These are phyloP conservation scores for Geotrichum candidum DNA, from an alignment of 1,139 yeast genomes.

Conservation along the genomic window DNA sequence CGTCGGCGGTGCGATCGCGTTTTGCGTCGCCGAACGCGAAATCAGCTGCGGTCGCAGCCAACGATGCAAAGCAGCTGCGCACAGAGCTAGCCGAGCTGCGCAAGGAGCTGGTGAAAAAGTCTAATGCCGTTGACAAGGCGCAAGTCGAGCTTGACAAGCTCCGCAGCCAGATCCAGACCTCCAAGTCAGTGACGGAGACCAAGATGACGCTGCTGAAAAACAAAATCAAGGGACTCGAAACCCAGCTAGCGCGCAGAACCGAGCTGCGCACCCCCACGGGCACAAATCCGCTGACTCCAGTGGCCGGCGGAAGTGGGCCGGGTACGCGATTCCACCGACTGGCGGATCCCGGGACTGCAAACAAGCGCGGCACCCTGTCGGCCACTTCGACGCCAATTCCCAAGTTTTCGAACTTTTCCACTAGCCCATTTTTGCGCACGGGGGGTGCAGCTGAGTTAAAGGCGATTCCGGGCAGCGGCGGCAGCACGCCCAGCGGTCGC, in stretches of 20 bases:
- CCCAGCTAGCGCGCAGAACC: not conserved
- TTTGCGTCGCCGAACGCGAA: not conserved
- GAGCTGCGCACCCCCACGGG: not conserved
- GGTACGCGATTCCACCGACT: constrained; percentile 5
- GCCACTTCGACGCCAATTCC: not conserved
- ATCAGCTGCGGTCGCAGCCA: not conserved
- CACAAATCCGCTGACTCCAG: not conserved
- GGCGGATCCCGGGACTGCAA: not conserved
- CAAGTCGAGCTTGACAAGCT: constrained; percentile 20
- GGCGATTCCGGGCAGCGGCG: not conserved
- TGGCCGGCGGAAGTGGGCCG: constrained; percentile 9
- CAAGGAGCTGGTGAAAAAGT: constrained; percentile 19
- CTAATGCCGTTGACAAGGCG: constrained; percentile 20
- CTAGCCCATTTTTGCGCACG: constrained; percentile 3
- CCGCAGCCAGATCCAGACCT: constrained; percentile 19
- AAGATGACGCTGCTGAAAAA: constrained; percentile 20
- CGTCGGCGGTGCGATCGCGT: not conserved
- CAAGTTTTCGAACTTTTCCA: constrained; percentile 2
- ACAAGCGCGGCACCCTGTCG: not conserved
- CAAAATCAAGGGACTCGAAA: constrained; percentile 18
- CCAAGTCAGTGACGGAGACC: constrained; percentile 22
- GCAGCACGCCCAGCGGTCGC: not conserved
- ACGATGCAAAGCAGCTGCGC: constrained; percentile 12
- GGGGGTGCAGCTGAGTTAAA: not conserved
- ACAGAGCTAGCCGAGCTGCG: constrained; percentile 21